Conservation (phyloP, 2,329 filamentous ascomycete genomes). For the Fusarium mundagurra region DNA sequence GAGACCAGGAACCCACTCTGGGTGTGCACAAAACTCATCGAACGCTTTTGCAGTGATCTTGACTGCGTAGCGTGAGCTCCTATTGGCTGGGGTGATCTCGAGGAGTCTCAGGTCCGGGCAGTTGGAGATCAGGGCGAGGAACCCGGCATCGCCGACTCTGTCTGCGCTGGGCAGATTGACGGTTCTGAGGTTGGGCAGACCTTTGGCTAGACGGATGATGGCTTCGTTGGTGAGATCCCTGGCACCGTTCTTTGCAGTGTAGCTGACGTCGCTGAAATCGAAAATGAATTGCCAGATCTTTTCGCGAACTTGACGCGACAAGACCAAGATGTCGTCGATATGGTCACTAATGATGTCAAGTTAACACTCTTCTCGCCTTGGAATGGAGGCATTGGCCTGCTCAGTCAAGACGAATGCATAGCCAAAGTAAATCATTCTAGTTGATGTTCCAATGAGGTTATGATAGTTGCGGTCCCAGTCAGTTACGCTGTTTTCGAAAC, state of each 20-base stretch:
- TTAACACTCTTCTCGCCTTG: background rate
- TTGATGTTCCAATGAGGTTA: background rate
- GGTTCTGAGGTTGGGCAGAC: background rate
- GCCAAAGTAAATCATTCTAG: background rate
- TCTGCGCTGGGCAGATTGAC: background rate
- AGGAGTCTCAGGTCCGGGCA: background rate
- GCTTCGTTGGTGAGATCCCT: background rate
- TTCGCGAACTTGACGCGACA: background rate
- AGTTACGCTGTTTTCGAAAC: background rate
- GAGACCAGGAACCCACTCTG: constrained; percentile 19
- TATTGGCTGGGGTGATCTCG: background rate
- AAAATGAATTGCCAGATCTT: background rate
- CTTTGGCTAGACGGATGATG: background rate
- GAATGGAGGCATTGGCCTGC: background rate
- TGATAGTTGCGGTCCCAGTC: background rate
- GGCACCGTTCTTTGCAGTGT: background rate
- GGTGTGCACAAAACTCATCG: constrained; percentile 4
- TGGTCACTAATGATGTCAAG: background rate
- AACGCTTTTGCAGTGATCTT: background rate
- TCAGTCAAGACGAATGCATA: background rate
- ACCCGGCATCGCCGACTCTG: accelerated
- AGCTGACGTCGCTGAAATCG: background rate
- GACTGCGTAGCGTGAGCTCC: accelerated
- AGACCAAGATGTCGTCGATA: background rate
- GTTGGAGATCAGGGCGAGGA: background rate